Percentiles rank a stretch among this genome's conserved stretches.
phyloP scores from a whole-genome alignment of 2,329 filamentous ascomycete species.

The Penicillium sp. region DNA sequence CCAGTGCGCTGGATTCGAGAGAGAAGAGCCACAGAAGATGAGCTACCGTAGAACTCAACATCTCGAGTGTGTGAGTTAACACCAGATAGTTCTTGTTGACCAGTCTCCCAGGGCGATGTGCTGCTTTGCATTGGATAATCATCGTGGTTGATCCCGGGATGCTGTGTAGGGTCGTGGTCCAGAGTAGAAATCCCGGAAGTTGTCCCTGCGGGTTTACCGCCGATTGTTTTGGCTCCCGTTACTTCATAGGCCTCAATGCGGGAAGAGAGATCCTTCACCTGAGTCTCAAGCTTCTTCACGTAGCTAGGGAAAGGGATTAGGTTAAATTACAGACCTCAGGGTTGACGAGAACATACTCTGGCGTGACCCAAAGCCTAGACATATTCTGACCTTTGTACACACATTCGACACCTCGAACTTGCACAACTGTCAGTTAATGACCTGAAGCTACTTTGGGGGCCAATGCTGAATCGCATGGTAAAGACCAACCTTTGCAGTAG shows the following conservation, averaged over 20 bases:
- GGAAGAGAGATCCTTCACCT: not conserved
- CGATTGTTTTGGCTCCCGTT: not conserved
- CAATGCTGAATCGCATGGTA: not conserved
- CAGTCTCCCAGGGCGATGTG: not conserved
- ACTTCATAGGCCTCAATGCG: not conserved
- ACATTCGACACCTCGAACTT: not conserved
- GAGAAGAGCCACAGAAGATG: not conserved
- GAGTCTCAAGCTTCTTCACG: not conserved
- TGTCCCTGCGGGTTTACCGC: not conserved
- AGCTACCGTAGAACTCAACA: not conserved
- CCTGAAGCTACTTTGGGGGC: not conserved
- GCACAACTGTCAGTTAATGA: not conserved
- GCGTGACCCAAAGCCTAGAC: not conserved
- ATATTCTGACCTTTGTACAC: not conserved
- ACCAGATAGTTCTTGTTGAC: not conserved
- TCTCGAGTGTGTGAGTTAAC: not conserved
- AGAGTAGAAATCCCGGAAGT: not conserved
- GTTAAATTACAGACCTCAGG: not conserved
- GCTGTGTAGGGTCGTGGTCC: not conserved
- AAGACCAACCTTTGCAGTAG: not conserved
- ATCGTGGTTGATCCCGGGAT: not conserved
- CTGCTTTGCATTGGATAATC: not conserved
- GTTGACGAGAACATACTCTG: not conserved
- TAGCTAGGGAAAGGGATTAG: not conserved
- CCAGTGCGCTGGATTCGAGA: not conserved